Percentiles rank a stretch among this genome's conserved stretches.
Evolutionary conservation across 2,329 filamentous ascomycete species (phyloP).

Genomic region (Nothopassalora personata): DNA sequence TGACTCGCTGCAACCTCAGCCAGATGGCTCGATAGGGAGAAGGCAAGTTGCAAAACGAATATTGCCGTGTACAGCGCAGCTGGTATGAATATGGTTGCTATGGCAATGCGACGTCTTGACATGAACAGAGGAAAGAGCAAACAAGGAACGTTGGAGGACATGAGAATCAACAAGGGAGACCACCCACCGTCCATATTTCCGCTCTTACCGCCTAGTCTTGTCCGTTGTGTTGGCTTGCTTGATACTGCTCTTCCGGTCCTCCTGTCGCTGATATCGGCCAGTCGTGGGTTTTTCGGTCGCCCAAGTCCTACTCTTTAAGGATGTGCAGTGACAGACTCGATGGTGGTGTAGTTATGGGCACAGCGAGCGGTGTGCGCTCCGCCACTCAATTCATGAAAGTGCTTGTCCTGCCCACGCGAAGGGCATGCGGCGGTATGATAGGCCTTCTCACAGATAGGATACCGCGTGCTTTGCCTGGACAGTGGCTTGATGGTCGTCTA

Average conservation of each 20-base stretch:
- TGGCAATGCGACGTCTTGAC: not conserved
- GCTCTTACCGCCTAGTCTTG: not conserved
- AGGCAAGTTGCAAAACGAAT: not conserved
- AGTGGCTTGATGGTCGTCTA: too few species aligned
- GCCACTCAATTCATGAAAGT: too few species aligned
- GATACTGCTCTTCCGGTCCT: not conserved
- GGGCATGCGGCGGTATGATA: too few species aligned
- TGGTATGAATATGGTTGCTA: not conserved
- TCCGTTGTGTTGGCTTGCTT: not conserved
- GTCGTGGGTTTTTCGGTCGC: not conserved
- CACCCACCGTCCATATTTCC: not conserved
- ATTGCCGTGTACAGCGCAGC: not conserved
- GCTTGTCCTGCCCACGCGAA: too few species aligned
- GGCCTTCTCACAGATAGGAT: too few species aligned
- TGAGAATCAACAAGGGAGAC: not conserved
- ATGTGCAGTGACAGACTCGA: not conserved
- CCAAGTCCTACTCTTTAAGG: not conserved
- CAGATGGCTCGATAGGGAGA: too few species aligned
- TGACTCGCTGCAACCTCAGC: too few species aligned
- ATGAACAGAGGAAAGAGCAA: not conserved
- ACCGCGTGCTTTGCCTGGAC: too few species aligned
- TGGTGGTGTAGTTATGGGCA: too few species aligned
- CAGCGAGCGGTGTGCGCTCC: too few species aligned
- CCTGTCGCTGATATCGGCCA: not conserved
- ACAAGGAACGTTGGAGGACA: not conserved